phyloP scores from a whole-genome alignment of 257 asterid species.

The Fraxinus excelsior region DNA sequence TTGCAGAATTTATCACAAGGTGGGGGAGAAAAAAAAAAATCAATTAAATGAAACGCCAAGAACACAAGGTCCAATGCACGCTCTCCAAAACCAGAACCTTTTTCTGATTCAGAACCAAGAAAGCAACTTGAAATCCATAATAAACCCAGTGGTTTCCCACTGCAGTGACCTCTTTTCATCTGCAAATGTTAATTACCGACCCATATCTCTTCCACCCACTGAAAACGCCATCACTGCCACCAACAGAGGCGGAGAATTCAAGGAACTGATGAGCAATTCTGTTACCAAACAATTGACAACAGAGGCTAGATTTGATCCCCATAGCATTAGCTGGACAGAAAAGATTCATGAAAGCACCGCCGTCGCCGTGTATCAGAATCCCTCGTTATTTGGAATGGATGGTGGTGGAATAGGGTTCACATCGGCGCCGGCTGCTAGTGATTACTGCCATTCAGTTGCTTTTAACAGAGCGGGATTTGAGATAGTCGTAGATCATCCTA shows the following conservation, averaged over 20 bases:
- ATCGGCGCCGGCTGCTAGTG: background rate
- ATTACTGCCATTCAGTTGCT: background rate
- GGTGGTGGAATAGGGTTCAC: background rate
- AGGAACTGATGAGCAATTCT: background rate
- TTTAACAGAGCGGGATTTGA: background rate
- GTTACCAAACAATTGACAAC: background rate
- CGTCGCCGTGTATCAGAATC: conserved; percentile 23
- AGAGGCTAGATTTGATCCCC: background rate
- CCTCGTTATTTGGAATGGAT: conserved; percentile 25
- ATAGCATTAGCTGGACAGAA: conserved; percentile 21
- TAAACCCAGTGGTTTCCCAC: conserved; percentile 30
- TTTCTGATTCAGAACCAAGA: conserved; percentile 29
- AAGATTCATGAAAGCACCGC: conserved; percentile 14
- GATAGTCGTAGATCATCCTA: conserved; percentile 22
- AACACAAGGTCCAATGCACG: conserved; percentile 24
- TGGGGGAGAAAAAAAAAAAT: conserved; percentile 47
- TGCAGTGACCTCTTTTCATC: background rate
- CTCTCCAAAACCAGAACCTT: conserved; percentile 33
- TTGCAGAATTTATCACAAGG: conserved; percentile 68
- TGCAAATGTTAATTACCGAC: background rate
- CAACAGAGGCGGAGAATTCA: background rate
- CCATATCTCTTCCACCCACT: background rate
- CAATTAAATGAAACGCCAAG: conserved; percentile 39
- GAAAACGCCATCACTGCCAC: conserved; percentile 18
- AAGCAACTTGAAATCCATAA: conserved; percentile 39